A percentile compares a stretch with the other conserved stretches of the same genome.
phyloP scores from a whole-genome alignment of 1,284 basidiomycete genomes.

The Meira nashicola region DNA sequence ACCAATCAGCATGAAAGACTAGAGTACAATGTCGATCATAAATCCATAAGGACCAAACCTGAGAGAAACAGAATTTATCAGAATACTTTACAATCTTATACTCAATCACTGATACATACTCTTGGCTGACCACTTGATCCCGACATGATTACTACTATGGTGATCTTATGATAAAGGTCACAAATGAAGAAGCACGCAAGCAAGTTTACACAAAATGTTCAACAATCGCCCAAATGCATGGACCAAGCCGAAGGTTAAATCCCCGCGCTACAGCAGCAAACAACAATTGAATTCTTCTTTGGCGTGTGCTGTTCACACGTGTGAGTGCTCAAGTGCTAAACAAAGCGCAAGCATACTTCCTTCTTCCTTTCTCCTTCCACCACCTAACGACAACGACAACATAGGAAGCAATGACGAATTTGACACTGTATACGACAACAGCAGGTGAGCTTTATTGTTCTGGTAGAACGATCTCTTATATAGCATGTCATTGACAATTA shows the following conservation, averaged over 20 bases:
- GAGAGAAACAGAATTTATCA: background rate
- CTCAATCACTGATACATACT: background rate
- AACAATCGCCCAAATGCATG: too few relatives aligned
- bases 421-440: constrained; percentile 49
- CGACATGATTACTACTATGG: background rate
- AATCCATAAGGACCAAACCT: constrained; percentile 50
- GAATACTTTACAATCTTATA: background rate
- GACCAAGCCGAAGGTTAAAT: too few relatives aligned
- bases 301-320: too few relatives aligned
- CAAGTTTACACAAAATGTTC: too few relatives aligned
- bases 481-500: background rate
- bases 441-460: constrained; percentile 20
- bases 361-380: too few relatives aligned
- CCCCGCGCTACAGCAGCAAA: too few relatives aligned
- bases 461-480: background rate
- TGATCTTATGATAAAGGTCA: too few relatives aligned
- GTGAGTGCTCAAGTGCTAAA: too few relatives aligned
- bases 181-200: too few relatives aligned
- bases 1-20: constrained; percentile 51
- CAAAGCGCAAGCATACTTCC: too few relatives aligned
- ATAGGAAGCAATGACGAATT: constrained; percentile 35
- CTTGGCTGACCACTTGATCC: constrained; percentile 2
- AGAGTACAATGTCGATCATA: constrained; percentile 49
- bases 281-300: too few relatives aligned
- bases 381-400: background rate